Percentiles rank a stretch among this genome's conserved stretches.
Conservation (phyloP, 1,284 basidiomycete species). For the Grifola frondosa region DNA sequence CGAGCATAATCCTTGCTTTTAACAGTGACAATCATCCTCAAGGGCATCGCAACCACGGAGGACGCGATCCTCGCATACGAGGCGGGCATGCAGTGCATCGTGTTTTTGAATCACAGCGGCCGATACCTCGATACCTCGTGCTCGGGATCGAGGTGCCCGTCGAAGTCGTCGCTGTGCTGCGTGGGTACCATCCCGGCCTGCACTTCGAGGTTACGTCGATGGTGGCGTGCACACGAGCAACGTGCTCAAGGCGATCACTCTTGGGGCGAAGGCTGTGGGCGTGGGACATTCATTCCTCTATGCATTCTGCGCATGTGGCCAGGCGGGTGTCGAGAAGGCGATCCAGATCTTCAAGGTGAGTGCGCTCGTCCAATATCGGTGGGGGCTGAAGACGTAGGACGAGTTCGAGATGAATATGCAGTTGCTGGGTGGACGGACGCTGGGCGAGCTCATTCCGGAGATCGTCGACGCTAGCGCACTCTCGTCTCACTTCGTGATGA, state of each 20-base stretch:
- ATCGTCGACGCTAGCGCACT: constrained; percentile 84
- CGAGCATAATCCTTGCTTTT: background rate
- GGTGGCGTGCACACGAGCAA: constrained; percentile 91
- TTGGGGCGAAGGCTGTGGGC: constrained; percentile 84
- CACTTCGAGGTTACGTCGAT: constrained; percentile 89
- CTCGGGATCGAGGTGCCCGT: constrained; percentile 86
- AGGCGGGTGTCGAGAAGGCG: constrained; percentile 73
- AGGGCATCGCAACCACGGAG: constrained; percentile 77
- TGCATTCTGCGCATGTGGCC: constrained; percentile 82
- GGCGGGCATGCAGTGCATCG: constrained; percentile 74
- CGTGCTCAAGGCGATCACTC: constrained; percentile 85
- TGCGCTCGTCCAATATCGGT: constrained; percentile 2
- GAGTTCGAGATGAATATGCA: constrained; percentile 92
- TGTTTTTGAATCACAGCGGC: constrained; percentile 89
- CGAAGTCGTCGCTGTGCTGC: constrained; percentile 77
- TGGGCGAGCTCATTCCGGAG: constrained; percentile 72
- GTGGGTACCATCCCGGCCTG: constrained; percentile 56
- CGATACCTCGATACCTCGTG: constrained; percentile 87
- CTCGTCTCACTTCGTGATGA: constrained; percentile 52
- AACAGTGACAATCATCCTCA: constrained; percentile 86
- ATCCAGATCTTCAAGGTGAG: constrained; percentile 71
- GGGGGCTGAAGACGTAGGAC: constrained; percentile 48
- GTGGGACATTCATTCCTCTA: constrained; percentile 82
- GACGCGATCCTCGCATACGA: constrained; percentile 87
- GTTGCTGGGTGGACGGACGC: constrained; percentile 73